phyloP scores from a whole-genome alignment of 176 grass and related monocot genomes.

The Triticum timopheevii region DNA sequence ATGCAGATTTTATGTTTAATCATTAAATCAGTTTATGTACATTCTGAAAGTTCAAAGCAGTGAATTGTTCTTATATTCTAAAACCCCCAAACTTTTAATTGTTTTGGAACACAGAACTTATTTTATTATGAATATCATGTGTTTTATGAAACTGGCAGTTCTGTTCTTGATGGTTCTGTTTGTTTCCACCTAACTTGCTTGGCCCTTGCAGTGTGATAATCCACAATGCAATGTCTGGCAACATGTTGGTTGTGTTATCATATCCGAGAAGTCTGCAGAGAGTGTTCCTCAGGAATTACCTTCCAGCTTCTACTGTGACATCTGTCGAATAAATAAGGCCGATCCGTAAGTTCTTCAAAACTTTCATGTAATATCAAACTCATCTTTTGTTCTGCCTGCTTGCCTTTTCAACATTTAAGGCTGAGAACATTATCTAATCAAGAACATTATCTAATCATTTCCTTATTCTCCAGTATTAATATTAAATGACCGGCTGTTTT shows the following conservation, averaged over 20 bases:
- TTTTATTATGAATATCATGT: not conserved
- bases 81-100: constrained; percentile 1
- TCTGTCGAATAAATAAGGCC: constrained; percentile 78
- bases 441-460: not conserved
- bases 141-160: constrained; percentile 14
- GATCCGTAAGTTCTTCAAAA: constrained; percentile 73
- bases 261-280: constrained; percentile 64
- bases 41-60: constrained; percentile 21
- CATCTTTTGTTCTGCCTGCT: not conserved
- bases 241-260: constrained; percentile 73
- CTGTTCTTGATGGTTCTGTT: not conserved
- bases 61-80: constrained; percentile 8
- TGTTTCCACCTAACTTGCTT: constrained; percentile 6
- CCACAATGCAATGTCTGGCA: constrained; percentile 66
- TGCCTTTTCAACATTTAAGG: not conserved
- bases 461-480: constrained; percentile 1
- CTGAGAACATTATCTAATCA: not conserved
- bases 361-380: constrained; percentile 1
- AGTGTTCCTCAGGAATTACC: constrained; percentile 48
- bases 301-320: constrained; percentile 70
- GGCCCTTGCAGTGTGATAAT: constrained; percentile 71
- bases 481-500: constrained; percentile 23
- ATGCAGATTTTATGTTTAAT: constrained; percentile 11
- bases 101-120: not conserved
- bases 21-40: constrained; percentile 13